Conservation (phyloP, 2,329 filamentous ascomycete genomes). For the Arthroderma sp. region DNA sequence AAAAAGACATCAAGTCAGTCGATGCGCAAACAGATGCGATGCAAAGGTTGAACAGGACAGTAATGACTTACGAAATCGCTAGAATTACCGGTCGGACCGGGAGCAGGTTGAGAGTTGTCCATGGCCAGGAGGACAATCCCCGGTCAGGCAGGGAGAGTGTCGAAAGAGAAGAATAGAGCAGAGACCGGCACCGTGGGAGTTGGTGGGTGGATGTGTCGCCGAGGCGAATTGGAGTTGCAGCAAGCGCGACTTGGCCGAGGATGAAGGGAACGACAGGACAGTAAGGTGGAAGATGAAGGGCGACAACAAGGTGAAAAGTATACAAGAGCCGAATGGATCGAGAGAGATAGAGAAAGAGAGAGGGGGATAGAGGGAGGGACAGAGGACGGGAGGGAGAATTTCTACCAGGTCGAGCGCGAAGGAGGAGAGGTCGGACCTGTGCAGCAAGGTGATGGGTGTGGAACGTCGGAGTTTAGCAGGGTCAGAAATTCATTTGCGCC, state of each 20-base stretch:
- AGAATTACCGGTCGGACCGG: slow-evolving; percentile 56
- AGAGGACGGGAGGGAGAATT: too few relatives aligned
- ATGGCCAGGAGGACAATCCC: slow-evolving; percentile 2
- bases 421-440: too few relatives aligned
- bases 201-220: background rate
- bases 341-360: background rate
- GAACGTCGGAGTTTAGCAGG: too few relatives aligned
- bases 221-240: too few relatives aligned
- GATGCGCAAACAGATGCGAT: background rate
- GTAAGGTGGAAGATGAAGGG: too few relatives aligned
- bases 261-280: too few relatives aligned
- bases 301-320: too few relatives aligned
- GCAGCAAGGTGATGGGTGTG: too few relatives aligned
- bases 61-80: slow-evolving; percentile 75
- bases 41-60: slow-evolving; percentile 6
- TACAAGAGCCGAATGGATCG: too few relatives aligned
- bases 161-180: background rate
- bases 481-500: too few relatives aligned
- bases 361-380: background rate
- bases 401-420: too few relatives aligned
- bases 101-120: slow-evolving; percentile 6
- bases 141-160: background rate
- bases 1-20: slow-evolving; percentile 17
- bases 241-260: too few relatives aligned
- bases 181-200: background rate